Base-by-base conservation (phyloP, 441 rosid species). In the Adansonia grandidieri region DNA sequence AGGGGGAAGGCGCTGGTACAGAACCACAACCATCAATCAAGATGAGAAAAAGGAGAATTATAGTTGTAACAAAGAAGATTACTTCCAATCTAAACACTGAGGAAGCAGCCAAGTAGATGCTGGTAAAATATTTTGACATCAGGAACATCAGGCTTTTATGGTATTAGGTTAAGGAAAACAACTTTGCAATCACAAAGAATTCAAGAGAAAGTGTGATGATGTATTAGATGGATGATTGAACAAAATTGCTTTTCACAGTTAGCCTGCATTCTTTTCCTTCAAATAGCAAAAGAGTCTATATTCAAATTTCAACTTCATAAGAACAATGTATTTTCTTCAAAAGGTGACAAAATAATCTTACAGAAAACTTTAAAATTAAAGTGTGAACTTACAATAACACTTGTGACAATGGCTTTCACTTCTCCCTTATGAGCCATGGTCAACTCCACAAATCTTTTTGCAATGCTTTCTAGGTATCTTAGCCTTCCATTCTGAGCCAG, bases 341-440 rank as follows among this genome's bases (percentile, higher is more conserved):
- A 68, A 19, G 56, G 37, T 47, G 37, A 45, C 11, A 47, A 68
- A 11, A 4, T 45, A 11, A 68, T 42, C 22, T 58, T 58, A 60
- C 17, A 60, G 14, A 58, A 57, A 37, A 37, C 42, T 37, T 44
- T 10, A 44, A 13, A 54, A n/a, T 19, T 19, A 14, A 4, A 20
- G 57, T 57, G 47, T 20, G 9, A 83, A 89, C 98, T 89, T 87
- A 93, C 99, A 69, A 91, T 86, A 78, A 91, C 92, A 7, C 91
- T 84, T 77, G 96, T 95, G 63, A 95, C 96, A 76, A 87, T 84
- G 51, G 89, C 98, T 80, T 87, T 87, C 77, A 93, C 88, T 80
- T 87, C 93, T 80, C 98, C 98, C 77, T 66, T 93, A 56, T 92
- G 98, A 28, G 97, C 97, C 90, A 88, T 89, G 42, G 97, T 90